A percentile compares a stretch with the other conserved stretches of the same genome.
phyloP scores from a whole-genome alignment of 305 asterid genomes.

The Fraxinus sp. region DNA sequence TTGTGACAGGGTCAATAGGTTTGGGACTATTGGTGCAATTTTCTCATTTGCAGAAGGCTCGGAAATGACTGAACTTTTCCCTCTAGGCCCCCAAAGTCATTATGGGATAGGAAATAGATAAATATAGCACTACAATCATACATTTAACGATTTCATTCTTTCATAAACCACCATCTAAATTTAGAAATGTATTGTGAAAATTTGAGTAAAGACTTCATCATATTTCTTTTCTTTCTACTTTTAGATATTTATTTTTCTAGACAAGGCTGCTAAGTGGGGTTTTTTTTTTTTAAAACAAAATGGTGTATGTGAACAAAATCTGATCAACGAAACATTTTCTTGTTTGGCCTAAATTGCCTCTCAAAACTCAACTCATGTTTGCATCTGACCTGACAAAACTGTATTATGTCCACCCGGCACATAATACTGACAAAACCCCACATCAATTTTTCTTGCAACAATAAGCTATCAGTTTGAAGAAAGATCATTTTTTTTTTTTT shows the following conservation, averaged over 20 bases:
- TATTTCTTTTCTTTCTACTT: no score
- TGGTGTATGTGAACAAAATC: no score
- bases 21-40: background rate
- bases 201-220: background rate
- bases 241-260: no score
- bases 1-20: background rate
- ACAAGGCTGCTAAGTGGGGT: background rate
- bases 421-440: no score
- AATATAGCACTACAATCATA: background rate
- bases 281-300: no score
- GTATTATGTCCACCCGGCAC: no score
- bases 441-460: background rate
- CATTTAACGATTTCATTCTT: no score
- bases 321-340: no score
- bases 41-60: background rate
- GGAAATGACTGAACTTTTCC: background rate
- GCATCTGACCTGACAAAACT: no score
- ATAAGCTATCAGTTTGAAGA: background rate
- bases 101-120: background rate
- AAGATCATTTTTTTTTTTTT: background rate
- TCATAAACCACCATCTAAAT: background rate
- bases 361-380: no score
- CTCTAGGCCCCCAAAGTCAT: background rate
- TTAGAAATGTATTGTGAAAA: background rate
- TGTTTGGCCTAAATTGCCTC: no score